phyloP scores from a whole-genome alignment of 768 basidiomycete genomes.

The Mycena rebaudengoi region DNA sequence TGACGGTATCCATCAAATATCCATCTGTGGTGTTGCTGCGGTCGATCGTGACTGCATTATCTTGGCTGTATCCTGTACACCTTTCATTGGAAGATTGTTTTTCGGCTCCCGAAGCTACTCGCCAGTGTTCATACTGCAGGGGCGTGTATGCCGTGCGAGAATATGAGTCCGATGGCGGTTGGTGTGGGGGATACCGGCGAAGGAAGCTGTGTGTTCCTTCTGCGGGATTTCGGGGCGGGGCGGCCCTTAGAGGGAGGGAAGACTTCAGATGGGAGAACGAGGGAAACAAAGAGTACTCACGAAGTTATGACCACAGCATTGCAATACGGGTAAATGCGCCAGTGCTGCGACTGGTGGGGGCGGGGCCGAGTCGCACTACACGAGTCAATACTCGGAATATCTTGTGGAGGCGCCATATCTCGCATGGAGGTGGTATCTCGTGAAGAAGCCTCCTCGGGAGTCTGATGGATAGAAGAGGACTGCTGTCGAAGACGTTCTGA shows the following conservation, averaged over 20 bases:
- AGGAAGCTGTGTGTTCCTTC: slow-evolving; percentile 54
- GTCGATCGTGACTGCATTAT: too few species aligned
- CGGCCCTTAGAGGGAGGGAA: slow-evolving; percentile 17
- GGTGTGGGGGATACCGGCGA: slow-evolving; percentile 60
- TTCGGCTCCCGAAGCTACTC: slow-evolving; percentile 33
- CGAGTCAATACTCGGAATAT: slow-evolving; percentile 62
- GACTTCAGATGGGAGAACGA: too few species aligned
- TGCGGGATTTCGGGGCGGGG: slow-evolving; percentile 10
- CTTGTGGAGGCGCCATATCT: slow-evolving; percentile 83
- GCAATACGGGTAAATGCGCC: too few species aligned
- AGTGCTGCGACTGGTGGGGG: too few species aligned
- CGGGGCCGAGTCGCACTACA: too few species aligned
- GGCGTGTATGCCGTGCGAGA: slow-evolving; percentile 29
- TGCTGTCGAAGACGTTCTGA: slow-evolving; percentile 37
- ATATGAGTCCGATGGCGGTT: slow-evolving; percentile 39
- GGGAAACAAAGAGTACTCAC: too few species aligned
- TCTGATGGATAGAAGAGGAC: slow-evolving; percentile 34
- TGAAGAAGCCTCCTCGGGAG: slow-evolving; percentile 42
- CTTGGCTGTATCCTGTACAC: too few species aligned
- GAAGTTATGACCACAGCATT: too few species aligned
- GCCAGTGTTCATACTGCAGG: slow-evolving; percentile 28
- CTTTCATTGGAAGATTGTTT: slow-evolving; percentile 67
- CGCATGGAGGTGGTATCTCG: slow-evolving; percentile 56
- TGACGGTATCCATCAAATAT: slow-evolving; percentile 53
- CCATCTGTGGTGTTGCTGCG: too few species aligned